Conservation (phyloP, 805 yeast genomes). For the Suhomyces kilbournensis region DNA sequence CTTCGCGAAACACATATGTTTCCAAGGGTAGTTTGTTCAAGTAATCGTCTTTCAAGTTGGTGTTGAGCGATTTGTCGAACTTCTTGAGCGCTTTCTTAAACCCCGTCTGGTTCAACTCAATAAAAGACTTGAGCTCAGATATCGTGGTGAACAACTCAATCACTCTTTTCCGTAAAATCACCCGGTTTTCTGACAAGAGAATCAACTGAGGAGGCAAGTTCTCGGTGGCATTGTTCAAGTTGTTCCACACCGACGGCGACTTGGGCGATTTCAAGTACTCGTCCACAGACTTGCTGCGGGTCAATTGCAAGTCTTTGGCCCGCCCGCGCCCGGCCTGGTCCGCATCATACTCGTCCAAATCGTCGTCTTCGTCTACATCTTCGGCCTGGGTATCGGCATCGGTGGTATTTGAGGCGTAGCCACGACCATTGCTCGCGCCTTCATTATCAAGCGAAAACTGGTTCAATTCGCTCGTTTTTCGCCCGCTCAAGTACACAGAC, state of each 20-base stretch:
- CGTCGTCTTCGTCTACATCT: constrained; percentile 28
- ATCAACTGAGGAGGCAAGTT: constrained; percentile 31
- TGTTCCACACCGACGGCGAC: constrained; percentile 31
- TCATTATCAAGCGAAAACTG: constrained; percentile 3
- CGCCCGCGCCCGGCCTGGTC: constrained; percentile 13
- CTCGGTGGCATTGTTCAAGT: constrained; percentile 17
- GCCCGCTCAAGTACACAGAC: constrained; percentile 7
- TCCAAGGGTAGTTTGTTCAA: constrained; percentile 44
- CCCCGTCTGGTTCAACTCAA: constrained; percentile 52
- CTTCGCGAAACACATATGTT: constrained; percentile 37
- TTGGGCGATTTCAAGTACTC: constrained; percentile 37
- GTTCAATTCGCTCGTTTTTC: constrained; percentile 5
- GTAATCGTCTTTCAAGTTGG: constrained; percentile 41
- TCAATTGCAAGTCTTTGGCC: constrained; percentile 4
- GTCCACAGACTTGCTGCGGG: constrained; percentile 25
- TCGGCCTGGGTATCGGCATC: constrained; percentile 38
- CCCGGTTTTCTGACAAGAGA: constrained; percentile 47
- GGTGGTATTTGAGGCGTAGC: constrained; percentile 17
- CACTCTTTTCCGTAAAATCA: constrained; percentile 44
- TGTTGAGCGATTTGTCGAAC: constrained; percentile 50
- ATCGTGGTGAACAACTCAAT: constrained; percentile 44
- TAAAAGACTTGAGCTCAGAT: constrained; percentile 48
- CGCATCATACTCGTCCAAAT: constrained; percentile 24
- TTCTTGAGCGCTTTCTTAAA: constrained; percentile 53
- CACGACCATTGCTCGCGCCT: not conserved